Conservation (phyloP, 495 filamentous ascomycete genomes). For the Acidomyces sp. region DNA sequence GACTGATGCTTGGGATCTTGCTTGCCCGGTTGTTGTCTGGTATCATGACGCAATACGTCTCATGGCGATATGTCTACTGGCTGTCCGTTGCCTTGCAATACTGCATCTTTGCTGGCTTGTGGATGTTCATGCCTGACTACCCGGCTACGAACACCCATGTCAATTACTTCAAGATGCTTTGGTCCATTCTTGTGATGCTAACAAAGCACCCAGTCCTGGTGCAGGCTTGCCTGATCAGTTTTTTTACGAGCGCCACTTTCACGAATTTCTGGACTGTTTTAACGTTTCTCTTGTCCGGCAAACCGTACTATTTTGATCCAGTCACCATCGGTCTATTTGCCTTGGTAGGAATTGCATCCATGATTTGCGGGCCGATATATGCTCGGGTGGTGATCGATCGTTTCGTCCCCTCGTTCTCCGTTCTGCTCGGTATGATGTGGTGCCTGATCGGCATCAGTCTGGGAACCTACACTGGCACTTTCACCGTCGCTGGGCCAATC, state of each 20-base stretch:
- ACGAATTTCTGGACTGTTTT: constrained; percentile 74
- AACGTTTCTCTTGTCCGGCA: constrained; percentile 58
- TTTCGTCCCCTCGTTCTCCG: constrained; percentile 51
- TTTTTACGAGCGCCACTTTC: constrained; percentile 45
- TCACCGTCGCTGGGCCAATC: constrained; percentile 59
- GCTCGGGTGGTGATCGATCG: constrained; percentile 57
- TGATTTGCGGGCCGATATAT: constrained; percentile 53
- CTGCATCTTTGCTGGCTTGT: constrained; percentile 52
- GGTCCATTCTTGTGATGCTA: constrained; percentile 47
- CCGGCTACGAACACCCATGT: constrained; percentile 56
- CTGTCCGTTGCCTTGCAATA: constrained; percentile 61
- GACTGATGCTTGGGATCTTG: constrained; percentile 63
- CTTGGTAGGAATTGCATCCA: constrained; percentile 57
- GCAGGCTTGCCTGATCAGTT: constrained; percentile 48
- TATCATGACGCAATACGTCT: constrained; percentile 53
- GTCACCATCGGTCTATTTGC: constrained; percentile 65
- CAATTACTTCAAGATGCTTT: constrained; percentile 55
- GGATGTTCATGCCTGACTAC: constrained; percentile 69
- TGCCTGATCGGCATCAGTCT: constrained; percentile 50
- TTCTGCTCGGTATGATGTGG: constrained; percentile 46
- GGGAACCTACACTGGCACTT: constrained; percentile 54
- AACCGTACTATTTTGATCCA: constrained; percentile 55
- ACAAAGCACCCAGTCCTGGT: constrained; percentile 52
- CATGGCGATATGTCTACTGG: constrained; percentile 74
- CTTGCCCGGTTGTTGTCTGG: constrained; percentile 67